Evolutionary conservation across 1,284 basidiomycete genomes (phyloP).

Genomic region (Leccinum ponderosum): DNA sequence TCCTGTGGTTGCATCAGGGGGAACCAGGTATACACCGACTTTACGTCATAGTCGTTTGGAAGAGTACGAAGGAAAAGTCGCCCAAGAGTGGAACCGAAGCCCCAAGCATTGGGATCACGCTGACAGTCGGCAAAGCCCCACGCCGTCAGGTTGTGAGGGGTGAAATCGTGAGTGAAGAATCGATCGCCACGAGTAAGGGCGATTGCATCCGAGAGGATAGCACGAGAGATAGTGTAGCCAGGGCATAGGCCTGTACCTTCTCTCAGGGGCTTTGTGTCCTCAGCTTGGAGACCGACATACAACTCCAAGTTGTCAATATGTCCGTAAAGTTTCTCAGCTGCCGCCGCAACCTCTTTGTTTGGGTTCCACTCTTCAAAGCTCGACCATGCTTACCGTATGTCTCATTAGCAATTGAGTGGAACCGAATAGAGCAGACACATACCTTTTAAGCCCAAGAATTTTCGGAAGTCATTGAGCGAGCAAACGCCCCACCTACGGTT

Average conservation of each 20-base stretch:
- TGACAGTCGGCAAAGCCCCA: slow-evolving; percentile 84
- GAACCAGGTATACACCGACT: slow-evolving; percentile 83
- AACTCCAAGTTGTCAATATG: slow-evolving; percentile 81
- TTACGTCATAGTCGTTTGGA: slow-evolving; percentile 65
- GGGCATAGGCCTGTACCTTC: slow-evolving; percentile 83
- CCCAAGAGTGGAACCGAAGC: slow-evolving; percentile 74
- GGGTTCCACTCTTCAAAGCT: slow-evolving; percentile 85
- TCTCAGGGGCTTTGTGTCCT: slow-evolving; percentile 73
- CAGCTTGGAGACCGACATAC: slow-evolving; percentile 73
- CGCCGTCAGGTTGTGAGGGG: slow-evolving; percentile 76
- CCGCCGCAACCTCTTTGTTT: slow-evolving; percentile 65
- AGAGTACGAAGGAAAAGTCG: slow-evolving; percentile 73
- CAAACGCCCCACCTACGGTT: slow-evolving; percentile 82
- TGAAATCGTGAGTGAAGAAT: slow-evolving; percentile 82
- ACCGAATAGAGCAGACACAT: slow-evolving; percentile 19
- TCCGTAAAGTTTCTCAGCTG: slow-evolving; percentile 77
- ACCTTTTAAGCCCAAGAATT: slow-evolving; percentile 78
- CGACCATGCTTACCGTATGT: slow-evolving; percentile 45
- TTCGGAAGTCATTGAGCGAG: slow-evolving; percentile 84
- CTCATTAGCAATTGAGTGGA: not conserved
- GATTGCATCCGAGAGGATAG: slow-evolving; percentile 88
- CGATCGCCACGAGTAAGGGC: slow-evolving; percentile 83
- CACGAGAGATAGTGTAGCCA: slow-evolving; percentile 82
- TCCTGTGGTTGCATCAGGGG: slow-evolving; percentile 76
- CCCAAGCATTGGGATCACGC: slow-evolving; percentile 64